These are phyloP conservation scores for Tulasnella sp. DNA, from an alignment of 768 basidiomycete genomes.

Conservation along the genomic window DNA sequence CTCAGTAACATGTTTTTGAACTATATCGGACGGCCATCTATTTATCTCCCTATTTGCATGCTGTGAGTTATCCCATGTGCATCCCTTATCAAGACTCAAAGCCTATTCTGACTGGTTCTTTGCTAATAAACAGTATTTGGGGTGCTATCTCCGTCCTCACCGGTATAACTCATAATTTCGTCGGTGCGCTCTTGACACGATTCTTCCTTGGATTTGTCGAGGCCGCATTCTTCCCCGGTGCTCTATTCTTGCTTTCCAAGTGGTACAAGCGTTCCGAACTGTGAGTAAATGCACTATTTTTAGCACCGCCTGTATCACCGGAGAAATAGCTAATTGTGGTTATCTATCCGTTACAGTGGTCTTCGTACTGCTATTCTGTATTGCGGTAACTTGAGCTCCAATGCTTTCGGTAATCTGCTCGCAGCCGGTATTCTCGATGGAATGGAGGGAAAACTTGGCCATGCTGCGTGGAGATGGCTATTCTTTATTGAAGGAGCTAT, in stretches of 20 bases:
- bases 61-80: slow-evolving; percentile 39
- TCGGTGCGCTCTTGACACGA: slow-evolving; percentile 49
- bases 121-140: slow-evolving; percentile 47
- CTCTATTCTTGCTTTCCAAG: slow-evolving; percentile 48
- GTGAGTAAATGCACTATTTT: slow-evolving; percentile 22
- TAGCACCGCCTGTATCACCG: slow-evolving; percentile 50
- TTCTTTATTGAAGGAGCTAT: slow-evolving; percentile 40
- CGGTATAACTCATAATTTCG: slow-evolving; percentile 42
- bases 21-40: slow-evolving; percentile 50
- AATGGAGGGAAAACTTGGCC: slow-evolving; percentile 57
- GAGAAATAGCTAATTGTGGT: slow-evolving; percentile 49
- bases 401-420: slow-evolving; percentile 69
- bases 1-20: slow-evolving; percentile 57
- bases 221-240: slow-evolving; percentile 22
- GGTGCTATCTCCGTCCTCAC: slow-evolving; percentile 37
- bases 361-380: slow-evolving; percentile 52
- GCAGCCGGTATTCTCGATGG: slow-evolving; percentile 59
- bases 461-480: slow-evolving; percentile 43
- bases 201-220: slow-evolving; percentile 70
- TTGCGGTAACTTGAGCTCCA: slow-evolving; percentile 63
- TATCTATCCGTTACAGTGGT: slow-evolving; percentile 29
- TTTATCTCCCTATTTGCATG: slow-evolving; percentile 16
- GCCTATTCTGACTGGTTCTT: no score
- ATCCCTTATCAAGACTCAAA: no score
- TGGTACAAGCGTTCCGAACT: slow-evolving; percentile 26